Conservation (phyloP, 148 eudicot species). For the Vaccinium macrocarpon region DNA sequence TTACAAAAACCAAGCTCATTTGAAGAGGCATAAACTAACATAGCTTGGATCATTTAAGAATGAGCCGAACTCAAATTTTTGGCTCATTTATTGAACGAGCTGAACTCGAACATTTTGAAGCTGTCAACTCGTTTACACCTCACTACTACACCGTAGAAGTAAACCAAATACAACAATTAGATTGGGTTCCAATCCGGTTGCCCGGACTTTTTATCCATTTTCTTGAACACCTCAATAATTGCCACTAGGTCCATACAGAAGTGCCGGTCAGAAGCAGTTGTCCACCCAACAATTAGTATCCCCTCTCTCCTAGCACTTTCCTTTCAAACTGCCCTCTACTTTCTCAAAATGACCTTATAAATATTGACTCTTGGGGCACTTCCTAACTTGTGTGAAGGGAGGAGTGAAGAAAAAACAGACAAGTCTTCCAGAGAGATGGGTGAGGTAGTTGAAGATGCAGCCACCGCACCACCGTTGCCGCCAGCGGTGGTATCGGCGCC, state of each 20-base stretch:
- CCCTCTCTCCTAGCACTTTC: neutral
- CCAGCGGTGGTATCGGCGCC: conserved; percentile 7
- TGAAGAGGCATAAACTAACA: too few relatives aligned
- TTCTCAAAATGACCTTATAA: neutral
- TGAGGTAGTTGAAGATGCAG: conserved; percentile 16
- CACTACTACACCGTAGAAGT: too few relatives aligned
- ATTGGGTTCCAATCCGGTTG: too few relatives aligned
- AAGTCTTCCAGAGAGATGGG: conserved; percentile 7
- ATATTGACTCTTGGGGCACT: neutral
- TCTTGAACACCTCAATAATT: too few relatives aligned
- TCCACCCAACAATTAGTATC: conserved; percentile 7
- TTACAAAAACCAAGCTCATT: too few relatives aligned
- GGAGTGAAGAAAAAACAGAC: neutral
- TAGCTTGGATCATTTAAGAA: too few relatives aligned
- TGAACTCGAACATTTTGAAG: too few relatives aligned
- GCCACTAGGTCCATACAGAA: neutral
- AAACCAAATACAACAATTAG: too few relatives aligned
- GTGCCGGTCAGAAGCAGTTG: conserved; percentile 5
- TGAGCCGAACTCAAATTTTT: too few relatives aligned
- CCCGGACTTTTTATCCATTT: too few relatives aligned
- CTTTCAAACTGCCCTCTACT: neutral
- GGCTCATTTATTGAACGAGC: too few relatives aligned
- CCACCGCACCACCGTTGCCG: neutral
- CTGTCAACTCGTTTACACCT: too few relatives aligned
- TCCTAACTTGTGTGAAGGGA: neutral